These are phyloP conservation scores for Verticillium longisporum DNA, from an alignment of 2,329 filamentous ascomycete species.

Conservation along the genomic window DNA sequence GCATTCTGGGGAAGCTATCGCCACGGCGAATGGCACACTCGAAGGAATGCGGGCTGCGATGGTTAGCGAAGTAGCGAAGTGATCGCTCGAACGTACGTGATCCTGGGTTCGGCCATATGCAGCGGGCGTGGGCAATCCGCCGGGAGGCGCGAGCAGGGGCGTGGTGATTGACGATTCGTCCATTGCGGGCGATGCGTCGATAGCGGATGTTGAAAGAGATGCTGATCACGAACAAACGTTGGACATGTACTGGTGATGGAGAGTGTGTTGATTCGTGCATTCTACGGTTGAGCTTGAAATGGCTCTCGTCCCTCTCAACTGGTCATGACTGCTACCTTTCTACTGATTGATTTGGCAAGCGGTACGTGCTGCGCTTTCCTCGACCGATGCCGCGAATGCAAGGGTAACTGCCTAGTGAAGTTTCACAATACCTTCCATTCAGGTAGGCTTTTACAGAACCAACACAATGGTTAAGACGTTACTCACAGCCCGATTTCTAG, in stretches of 20 bases:
- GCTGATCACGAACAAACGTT: background rate
- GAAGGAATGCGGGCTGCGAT: slow-evolving; percentile 40
- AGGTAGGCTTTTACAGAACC: too few species aligned
- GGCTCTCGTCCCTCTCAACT: too few species aligned
- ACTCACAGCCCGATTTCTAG: too few species aligned
- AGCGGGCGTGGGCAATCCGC: slow-evolving; percentile 9
- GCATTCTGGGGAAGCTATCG: slow-evolving; percentile 35
- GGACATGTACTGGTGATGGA: background rate
- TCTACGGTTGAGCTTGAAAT: too few species aligned
- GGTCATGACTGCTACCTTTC: too few species aligned
- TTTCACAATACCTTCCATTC: too few species aligned
- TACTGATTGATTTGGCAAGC: too few species aligned
- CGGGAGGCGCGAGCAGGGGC: slow-evolving; percentile 11
- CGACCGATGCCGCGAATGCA: too few species aligned
- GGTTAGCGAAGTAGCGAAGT: background rate
- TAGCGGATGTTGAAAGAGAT: background rate
- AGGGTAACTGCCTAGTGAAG: too few species aligned
- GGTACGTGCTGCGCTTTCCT: too few species aligned
- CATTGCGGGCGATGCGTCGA: slow-evolving; percentile 1
- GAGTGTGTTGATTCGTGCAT: background rate
- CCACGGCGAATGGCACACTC: slow-evolving; percentile 46
- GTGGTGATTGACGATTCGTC: slow-evolving; percentile 9
- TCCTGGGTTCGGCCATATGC: slow-evolving; percentile 12
- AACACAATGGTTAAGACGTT: too few species aligned
- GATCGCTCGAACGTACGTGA: slow-evolving; percentile 17